Evolutionary conservation across 345 rosid species (phyloP).

Genomic region (Ceriops tagal): DNA sequence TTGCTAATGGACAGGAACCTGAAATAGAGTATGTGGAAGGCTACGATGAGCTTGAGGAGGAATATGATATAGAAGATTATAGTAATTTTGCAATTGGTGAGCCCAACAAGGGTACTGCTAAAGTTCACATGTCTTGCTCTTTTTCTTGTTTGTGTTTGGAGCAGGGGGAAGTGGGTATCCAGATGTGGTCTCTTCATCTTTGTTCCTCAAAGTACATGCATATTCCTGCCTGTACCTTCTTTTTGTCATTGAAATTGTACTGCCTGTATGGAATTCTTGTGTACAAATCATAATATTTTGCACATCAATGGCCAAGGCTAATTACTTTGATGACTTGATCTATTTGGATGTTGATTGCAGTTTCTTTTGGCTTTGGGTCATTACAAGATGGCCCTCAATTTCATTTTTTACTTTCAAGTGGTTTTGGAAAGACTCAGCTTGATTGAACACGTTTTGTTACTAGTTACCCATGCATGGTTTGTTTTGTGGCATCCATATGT

Average conservation of each 20-base stretch:
- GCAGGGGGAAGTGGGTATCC: not conserved
- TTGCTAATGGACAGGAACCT: conserved; percentile 47
- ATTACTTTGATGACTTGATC: not conserved
- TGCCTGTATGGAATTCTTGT: not conserved
- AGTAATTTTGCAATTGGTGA: conserved; percentile 36
- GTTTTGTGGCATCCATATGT: no score
- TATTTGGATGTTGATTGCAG: not conserved
- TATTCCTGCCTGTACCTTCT: no score
- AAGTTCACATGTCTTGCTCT: not conserved
- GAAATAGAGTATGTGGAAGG: conserved; percentile 79
- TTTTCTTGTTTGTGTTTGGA: not conserved
- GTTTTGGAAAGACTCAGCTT: no score
- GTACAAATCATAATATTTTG: not conserved
- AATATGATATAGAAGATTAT: conserved; percentile 90
- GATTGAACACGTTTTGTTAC: no score
- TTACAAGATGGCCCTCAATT: not conserved
- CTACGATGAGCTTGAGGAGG: conserved; percentile 70
- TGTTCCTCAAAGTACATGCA: not conserved
- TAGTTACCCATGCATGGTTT: no score
- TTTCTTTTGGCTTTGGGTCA: not conserved
- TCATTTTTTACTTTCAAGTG: not conserved
- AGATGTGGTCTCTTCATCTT: not conserved
- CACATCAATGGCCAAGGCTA: not conserved
- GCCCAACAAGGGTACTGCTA: conserved; percentile 36
- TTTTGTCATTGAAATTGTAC: no score